Evolutionary conservation across 805 yeast genomes (phyloP), one percentile per base, ranked within the genome.

Genomic region (Schizosaccharomyces octosporus): DNA sequence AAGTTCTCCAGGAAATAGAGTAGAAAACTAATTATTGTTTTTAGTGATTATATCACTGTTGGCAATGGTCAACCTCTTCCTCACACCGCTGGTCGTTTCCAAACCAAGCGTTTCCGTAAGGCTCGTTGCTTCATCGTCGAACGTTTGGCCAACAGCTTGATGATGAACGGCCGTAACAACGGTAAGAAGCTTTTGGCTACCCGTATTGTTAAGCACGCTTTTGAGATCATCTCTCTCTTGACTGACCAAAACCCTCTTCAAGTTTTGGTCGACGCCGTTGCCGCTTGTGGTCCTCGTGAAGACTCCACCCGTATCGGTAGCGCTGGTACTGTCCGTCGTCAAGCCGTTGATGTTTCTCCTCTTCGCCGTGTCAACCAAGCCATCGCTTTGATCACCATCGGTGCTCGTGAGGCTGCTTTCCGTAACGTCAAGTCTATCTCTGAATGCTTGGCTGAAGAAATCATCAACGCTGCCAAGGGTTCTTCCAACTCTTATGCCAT

Each of bases 151-250:
- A 90, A 93, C 90, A 85, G 98, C 68, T 82, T 93, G 76, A 93
- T 93, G 98, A 93, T 93, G 98, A 89, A 93, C 85, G 99, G 99
- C 82, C 90, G 97, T 83, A 93, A 93, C 94, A 93, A 94, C 85
- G 99, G 99, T 84, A 93, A 93, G 85, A 93, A 93, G 82, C 87
- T 94, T 78, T 89, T 90, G 86, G 98, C 99, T 72, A 97, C 93
- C 72, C 89, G 97, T 85, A 93, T 93, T 77, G 88, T 93, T 78
- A 87, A 94, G 83, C 98, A 93, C 84, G 90, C 99, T 72, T 81
- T 93, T 75, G 99, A 93, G 79, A 93, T 93, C 82, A 83, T 93
- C 79, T 76, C 84, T 83, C 89, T 93, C 70, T 83, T 94, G 75
- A 88, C 98, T 72, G 99, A 90, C 78, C 94, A 84, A 79, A 93